Base-by-base conservation (phyloP, 495 filamentous ascomycete species). In the Hyaloscypha finlandica region DNA sequence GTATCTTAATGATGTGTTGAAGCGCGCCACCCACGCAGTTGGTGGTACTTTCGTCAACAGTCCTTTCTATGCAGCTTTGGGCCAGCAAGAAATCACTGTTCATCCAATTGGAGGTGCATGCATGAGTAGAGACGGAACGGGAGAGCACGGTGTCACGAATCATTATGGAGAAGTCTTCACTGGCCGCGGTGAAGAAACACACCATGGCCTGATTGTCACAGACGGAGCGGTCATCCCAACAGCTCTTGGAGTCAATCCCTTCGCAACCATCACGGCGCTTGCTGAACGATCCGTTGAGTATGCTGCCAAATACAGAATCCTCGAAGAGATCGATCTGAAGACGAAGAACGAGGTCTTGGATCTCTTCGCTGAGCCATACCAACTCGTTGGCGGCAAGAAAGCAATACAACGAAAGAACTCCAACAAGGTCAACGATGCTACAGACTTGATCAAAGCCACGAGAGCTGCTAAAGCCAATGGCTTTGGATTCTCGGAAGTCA, bases 71-170 rank as follows among this genome's bases (percentile, higher is more conserved):
- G 78, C 80, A 37, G 77, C 82, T 31, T 73, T 87, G 73, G 80
- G 80, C 25, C 73, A 86, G 60, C 83, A 87, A 71, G 78, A 88
- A 72, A 81, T 89, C 39, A 88, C 88, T 0, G 88, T 90, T 53
- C 86, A 90, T 75, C 85, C 87, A n/a, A 85, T 91, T 66, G 88
- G 88, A 39, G 88, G 89, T 11, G 87, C 87, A 1, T 85, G 79
- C 66, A 89, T 90, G 84, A 84, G 84, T 61, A 75, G 69, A 25
- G 83, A 88, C 74, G 83, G 84, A 6, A 86, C 83, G 22, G 86
- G 83, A 20, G 67, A 74, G 19, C 79, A 79, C 6, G 88, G 89
- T n/a, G 88, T 81, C 1, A 90, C 86, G 12, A 88, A 89, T 66
- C 85, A 90, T 55, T 68, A 83, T 37, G 88, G 88, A 25, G 78